Evolutionary conservation across 441 rosid species (phyloP).

Genomic region (Pelargonium myrrhifolium): DNA sequence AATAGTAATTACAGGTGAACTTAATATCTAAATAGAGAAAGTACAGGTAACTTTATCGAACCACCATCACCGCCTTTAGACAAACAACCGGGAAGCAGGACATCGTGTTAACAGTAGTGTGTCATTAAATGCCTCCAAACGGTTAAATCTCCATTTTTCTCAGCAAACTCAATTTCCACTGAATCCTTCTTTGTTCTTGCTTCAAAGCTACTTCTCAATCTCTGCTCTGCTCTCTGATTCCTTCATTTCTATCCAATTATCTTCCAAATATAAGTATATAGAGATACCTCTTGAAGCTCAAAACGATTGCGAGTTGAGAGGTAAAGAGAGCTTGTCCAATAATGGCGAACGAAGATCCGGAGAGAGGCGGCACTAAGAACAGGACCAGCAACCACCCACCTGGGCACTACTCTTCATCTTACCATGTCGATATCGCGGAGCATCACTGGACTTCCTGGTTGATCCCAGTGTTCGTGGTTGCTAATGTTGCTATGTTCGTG

Average conservation of each 20-base stretch:
- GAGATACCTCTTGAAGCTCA: no score
- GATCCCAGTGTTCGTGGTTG: conserved; percentile 62
- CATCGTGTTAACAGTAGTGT: not conserved
- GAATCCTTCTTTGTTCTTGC: not conserved
- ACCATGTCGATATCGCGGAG: conserved; percentile 33
- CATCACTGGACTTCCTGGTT: conserved; percentile 84
- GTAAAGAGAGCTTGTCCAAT: not conserved
- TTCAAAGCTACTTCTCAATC: not conserved
- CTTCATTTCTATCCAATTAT: not conserved
- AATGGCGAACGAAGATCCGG: conserved; percentile 69
- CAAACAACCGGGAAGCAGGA: not conserved
- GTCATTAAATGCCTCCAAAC: not conserved
- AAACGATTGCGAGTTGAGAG: no score
- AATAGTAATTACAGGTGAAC: not conserved
- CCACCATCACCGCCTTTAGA: not conserved
- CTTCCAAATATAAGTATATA: not conserved
- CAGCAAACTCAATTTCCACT: not conserved
- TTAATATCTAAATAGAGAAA: not conserved
- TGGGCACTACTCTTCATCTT: conserved; percentile 11
- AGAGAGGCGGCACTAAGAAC: conserved; percentile 41
- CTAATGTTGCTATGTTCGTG: conserved; percentile 53
- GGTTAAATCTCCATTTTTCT: not conserved
- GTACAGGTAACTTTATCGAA: conserved; percentile 2
- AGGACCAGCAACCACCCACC: conserved; percentile 20
- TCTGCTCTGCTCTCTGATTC: not conserved